Evolutionary conservation across 495 filamentous ascomycete species (phyloP).

Genomic region (Xylaria acuta): DNA sequence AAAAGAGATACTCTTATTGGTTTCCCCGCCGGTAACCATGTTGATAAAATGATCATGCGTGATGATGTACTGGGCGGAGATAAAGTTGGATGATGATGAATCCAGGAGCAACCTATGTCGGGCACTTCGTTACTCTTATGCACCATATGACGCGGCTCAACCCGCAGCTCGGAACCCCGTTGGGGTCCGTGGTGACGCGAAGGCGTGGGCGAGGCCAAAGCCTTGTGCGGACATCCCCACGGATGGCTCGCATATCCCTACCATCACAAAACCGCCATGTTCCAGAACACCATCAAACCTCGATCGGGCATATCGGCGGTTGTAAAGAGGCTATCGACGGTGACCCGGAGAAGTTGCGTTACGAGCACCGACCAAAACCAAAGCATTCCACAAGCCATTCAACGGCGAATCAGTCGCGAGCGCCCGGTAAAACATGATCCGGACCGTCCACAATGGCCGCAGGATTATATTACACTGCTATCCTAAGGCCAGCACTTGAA

Average conservation of each 20-base stretch:
- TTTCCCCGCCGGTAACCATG: constrained; percentile 1
- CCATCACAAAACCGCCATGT: background rate
- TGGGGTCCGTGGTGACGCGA: constrained; percentile 3
- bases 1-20: constrained; percentile 30
- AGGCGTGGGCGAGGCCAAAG: background rate
- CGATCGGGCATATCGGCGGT: background rate
- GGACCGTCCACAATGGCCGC: background rate
- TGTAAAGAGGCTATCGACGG: background rate
- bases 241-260: constrained; percentile 9
- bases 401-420: background rate
- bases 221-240: constrained; percentile 37
- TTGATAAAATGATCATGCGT: background rate
- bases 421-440: background rate
- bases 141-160: no score
- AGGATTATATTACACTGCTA: background rate
- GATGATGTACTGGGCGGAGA: background rate
- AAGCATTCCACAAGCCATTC: background rate
- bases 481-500: background rate
- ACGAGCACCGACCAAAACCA: background rate
- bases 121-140: background rate
- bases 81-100: background rate
- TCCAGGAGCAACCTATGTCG: background rate
- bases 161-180: background rate
- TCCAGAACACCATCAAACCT: background rate
- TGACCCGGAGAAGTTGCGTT: background rate